Base-by-base conservation (phyloP, 106 monocot species). In the Gastrodia elata region DNA sequence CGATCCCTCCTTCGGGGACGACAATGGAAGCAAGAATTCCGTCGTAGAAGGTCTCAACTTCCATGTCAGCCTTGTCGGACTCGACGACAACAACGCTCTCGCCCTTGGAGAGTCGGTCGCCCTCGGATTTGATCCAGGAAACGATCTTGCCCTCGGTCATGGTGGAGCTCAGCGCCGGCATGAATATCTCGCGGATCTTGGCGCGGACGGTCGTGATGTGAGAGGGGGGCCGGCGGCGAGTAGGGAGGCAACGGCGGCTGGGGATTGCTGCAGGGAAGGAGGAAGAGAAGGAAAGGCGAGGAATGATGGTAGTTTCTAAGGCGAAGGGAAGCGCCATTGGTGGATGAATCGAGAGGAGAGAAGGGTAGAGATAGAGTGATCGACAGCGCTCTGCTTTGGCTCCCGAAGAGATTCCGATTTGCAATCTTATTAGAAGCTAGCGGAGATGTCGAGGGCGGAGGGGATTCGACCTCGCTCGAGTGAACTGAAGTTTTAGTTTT, bases 71-170 rank as follows among this genome's bases (percentile, higher is more conserved):
- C 88, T 98, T 98, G 83, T 98, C 98, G 72, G 91, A 93, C 85
- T 91, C 93, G 40, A 93, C 93, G 52, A 98, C 98, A 37, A 98
- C 98, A 57, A 93, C 93, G 87, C 83, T 83, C 75, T 93, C 98
- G 9, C 96, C 96, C 76, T 97, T 93, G 76, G 88, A 79, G 68
- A 97, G 86, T 15, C 79, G 76, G 77, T 97, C 92, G 59, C 90
- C 93, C 81, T 96, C 92, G 5, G 95, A 78, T 74, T 88, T 88
- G 72, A 83, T 39, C 98, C 98, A 98, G 26, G 91, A 87, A 26
- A 98, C 93, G 85, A 98, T 98, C 83, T 89, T 93, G 0, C 98
- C 93, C 83, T 98, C 98, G 38, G 93, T 98, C 98, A 98, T 98
- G 25, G 98, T 98, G 57, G 98, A 98, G 80, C 91, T 91, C 37